Evolutionary conservation across 768 basidiomycete species (phyloP).

Genomic region (Leccinum broughii): DNA sequence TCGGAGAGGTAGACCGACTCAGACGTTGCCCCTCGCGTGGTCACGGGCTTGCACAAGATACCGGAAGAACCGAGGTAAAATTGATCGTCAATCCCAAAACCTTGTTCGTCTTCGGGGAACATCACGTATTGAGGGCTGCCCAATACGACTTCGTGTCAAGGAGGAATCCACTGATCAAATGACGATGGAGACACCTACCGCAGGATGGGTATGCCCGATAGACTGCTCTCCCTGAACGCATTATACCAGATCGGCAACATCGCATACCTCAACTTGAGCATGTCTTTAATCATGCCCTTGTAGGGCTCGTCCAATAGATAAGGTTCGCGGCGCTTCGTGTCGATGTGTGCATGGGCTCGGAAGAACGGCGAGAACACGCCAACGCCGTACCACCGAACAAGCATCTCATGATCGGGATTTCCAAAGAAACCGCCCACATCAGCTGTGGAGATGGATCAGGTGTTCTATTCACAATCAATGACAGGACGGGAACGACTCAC

Average conservation of each 20-base stretch:
- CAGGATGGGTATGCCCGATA: slow-evolving; percentile 78
- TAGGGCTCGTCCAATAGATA: slow-evolving; percentile 90
- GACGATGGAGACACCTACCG: slow-evolving; percentile 47
- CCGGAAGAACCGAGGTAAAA: slow-evolving; percentile 90
- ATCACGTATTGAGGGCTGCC: slow-evolving; percentile 90
- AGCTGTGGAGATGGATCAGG: slow-evolving; percentile 50
- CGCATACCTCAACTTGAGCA: slow-evolving; percentile 78
- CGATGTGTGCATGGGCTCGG: slow-evolving; percentile 97
- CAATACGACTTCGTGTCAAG: neutral
- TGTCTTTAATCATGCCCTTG: slow-evolving; percentile 76
- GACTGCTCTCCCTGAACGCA: slow-evolving; percentile 87
- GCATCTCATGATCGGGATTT: slow-evolving; percentile 91
- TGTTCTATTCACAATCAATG: neutral
- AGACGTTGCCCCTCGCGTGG: slow-evolving; percentile 65
- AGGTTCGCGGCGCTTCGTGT: slow-evolving; percentile 96
- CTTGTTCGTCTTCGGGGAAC: slow-evolving; percentile 86
- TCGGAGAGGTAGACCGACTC: slow-evolving; percentile 83
- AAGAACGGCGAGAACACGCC: slow-evolving; percentile 97
- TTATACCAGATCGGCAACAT: slow-evolving; percentile 98
- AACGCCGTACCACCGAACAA: slow-evolving; percentile 96
- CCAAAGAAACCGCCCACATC: slow-evolving; percentile 99
- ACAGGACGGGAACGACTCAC: slow-evolving; percentile 47
- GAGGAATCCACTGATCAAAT: neutral
- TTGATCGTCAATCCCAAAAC: slow-evolving; percentile 92
- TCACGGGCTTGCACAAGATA: slow-evolving; percentile 89